A percentile compares a stretch with the other conserved stretches of the same genome.
These are phyloP conservation scores for Pseudogymnoascus verrucosus DNA, from an alignment of 2,329 filamentous ascomycete species.

Conservation along the genomic window DNA sequence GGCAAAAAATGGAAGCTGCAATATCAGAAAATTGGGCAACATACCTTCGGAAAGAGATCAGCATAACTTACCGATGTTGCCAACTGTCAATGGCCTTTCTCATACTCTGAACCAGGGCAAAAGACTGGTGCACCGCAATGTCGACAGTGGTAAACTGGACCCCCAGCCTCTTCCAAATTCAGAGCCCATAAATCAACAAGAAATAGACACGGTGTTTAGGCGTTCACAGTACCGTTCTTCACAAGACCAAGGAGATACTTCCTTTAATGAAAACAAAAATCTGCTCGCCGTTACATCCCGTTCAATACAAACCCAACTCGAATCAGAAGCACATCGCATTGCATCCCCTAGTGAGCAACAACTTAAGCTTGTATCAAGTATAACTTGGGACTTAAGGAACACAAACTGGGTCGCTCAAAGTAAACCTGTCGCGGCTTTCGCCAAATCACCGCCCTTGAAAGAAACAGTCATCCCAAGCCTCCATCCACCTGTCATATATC, in stretches of 20 bases:
- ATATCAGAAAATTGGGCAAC: background rate
- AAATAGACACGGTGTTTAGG: background rate
- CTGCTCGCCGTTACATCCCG: background rate
- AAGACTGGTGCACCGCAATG: background rate
- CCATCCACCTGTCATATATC: constrained; percentile 65
- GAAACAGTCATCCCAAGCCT: constrained; percentile 49
- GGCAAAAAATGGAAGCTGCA: background rate
- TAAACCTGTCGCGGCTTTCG: constrained; percentile 13
- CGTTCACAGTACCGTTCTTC: background rate
- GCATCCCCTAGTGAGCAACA: background rate
- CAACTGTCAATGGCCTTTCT: background rate
- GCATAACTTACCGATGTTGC: background rate
- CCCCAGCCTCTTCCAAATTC: background rate
- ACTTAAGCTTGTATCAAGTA: background rate
- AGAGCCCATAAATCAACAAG: background rate
- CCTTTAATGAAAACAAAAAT: background rate
- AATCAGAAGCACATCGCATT: background rate
- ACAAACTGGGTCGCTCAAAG: background rate
- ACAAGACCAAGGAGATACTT: background rate
- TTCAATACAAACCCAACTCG: background rate
- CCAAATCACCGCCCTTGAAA: constrained; percentile 32
- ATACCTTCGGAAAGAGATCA: background rate
- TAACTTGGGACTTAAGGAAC: background rate
- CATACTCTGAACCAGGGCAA: background rate
- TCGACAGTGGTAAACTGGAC: background rate